phyloP scores from a whole-genome alignment of 495 filamentous ascomycete genomes.

The Clohesyomyces aquaticus region DNA sequence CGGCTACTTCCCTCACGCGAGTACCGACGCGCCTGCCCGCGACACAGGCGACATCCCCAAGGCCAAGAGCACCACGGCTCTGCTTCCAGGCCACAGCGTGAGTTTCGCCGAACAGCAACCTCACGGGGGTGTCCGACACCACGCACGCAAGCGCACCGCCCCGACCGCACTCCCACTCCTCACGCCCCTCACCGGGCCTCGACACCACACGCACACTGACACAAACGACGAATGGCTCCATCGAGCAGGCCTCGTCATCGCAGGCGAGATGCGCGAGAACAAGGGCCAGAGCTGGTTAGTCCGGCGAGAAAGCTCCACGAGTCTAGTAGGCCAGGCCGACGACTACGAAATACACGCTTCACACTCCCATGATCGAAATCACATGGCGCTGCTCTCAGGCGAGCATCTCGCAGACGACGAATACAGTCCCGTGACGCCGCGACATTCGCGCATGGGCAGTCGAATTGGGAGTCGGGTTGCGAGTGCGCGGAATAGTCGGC shows the following conservation, averaged over 20 bases:
- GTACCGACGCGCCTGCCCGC: constrained; percentile 26
- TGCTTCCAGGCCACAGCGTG: constrained; percentile 32
- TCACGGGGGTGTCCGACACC: constrained; percentile 19
- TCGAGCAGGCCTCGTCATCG: constrained; percentile 45
- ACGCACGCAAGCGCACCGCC: constrained; percentile 26
- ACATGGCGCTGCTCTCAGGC: constrained; percentile 33
- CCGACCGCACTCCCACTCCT: constrained; percentile 14
- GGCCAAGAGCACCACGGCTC: constrained; percentile 45
- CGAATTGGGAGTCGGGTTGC: constrained; percentile 35
- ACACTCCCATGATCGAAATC: constrained; percentile 24
- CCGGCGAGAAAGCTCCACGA: constrained; percentile 44
- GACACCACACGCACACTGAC: constrained; percentile 36
- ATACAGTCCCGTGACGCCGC: constrained; percentile 36
- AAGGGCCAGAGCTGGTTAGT: constrained; percentile 50
- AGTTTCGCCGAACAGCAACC: constrained; percentile 14
- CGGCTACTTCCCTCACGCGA: constrained; percentile 32
- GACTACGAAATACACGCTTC: constrained; percentile 37
- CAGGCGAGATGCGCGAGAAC: constrained; percentile 43
- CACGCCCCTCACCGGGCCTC: constrained; percentile 4
- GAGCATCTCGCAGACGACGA: constrained; percentile 39
- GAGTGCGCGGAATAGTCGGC: constrained; percentile 41
- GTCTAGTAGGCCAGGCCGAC: constrained; percentile 35
- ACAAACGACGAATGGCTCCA: constrained; percentile 47
- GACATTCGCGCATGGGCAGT: constrained; percentile 29
- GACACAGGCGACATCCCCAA: constrained; percentile 39